These are phyloP conservation scores for Phytophthora sojae DNA, from an alignment of 352 stramenopile genomes.

Conservation along the genomic window DNA sequence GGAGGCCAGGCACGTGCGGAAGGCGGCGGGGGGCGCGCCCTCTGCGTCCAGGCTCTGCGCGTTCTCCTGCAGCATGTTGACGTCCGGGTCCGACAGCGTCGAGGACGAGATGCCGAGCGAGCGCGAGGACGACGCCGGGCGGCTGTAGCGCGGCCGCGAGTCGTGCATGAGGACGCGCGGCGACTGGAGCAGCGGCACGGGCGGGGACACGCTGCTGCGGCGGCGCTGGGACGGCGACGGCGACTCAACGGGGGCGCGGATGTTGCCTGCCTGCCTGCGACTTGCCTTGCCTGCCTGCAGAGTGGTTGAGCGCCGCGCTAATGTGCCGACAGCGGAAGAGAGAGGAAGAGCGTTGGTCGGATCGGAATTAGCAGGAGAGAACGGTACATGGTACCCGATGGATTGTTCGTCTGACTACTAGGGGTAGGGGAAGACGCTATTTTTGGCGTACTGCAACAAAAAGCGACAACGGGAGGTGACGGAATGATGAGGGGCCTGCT, in stretches of 20 bases:
- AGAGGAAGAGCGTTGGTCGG: not conserved
- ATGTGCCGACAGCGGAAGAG: slow-evolving; percentile 1
- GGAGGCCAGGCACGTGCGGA: slow-evolving; percentile 76
- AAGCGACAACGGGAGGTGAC: too few species aligned
- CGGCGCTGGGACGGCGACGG: not conserved
- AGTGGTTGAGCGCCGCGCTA: not conserved
- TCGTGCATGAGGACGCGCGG: slow-evolving; percentile 29
- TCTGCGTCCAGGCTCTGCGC: not conserved
- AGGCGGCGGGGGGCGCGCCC: slow-evolving; percentile 26
- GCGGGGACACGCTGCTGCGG: slow-evolving; percentile 17
- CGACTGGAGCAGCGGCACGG: slow-evolving; percentile 36
- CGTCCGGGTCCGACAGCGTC: slow-evolving; percentile 52
- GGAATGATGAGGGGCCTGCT: too few species aligned
- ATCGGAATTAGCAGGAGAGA: not conserved
- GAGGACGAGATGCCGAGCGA: slow-evolving; percentile 48
- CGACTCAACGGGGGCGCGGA: not conserved
- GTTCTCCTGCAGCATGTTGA: slow-evolving; percentile 51
- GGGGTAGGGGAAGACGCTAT: not conserved
- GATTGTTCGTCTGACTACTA: slow-evolving; percentile 3
- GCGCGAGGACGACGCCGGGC: slow-evolving; percentile 45
- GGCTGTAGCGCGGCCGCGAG: slow-evolving; percentile 1
- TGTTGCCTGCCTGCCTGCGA: not conserved
- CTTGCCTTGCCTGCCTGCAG: too few species aligned
- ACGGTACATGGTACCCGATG: not conserved
- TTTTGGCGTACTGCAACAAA: not conserved